Evolutionary conservation across 495 filamentous ascomycete genomes (phyloP), one percentile per base, ranked within the genome.

Genomic region (Aspergillus indologenus): DNA sequence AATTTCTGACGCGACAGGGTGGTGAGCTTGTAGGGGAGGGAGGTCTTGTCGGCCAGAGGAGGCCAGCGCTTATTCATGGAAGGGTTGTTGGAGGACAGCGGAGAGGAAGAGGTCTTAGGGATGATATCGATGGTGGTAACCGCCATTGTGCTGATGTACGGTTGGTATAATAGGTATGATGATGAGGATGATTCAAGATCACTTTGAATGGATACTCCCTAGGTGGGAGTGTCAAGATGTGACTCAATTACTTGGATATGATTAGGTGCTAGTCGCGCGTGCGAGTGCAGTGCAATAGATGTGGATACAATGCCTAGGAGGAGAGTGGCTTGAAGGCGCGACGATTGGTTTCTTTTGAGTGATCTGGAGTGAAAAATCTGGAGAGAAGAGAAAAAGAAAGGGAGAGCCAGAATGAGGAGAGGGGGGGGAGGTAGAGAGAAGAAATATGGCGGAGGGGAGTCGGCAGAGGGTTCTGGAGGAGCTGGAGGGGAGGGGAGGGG

Each of bases 21-120:
- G 42, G 75, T 77, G 69, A 76, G 73, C 45, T 71, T 73, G 63
- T 75, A 77, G 12, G 75, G 68, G 42, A 77, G 70, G 42, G 75
- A 68, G 59, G 69, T 66, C 57, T 70, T 72, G 67, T 77, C 71
- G 50, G 75, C 75, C 54, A 77, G 69, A 19, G 75, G 75, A 58
- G 75, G 75, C 69, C 71, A 71, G 57, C 75, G 75, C 65, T 73
- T 72, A 51, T 69, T 74, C 64, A 68, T 65, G 46, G 66, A 65
- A 46, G 64, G 44, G 22, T 53, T 65, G 67, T 62, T 71, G 66
- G 55, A 71, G 54, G 49, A 61, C 31, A 57, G 59, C 40, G 53
- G 56, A 24, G 57, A 55, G 31, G 57, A 52, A n/a, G 57, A 20
- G 45, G 59, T 9, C n/a, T 50, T 42, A 31, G 65, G 46, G 19